These are phyloP conservation scores for Clohesyomyces aquaticus DNA, from an alignment of 495 filamentous ascomycete genomes.

Conservation along the genomic window DNA sequence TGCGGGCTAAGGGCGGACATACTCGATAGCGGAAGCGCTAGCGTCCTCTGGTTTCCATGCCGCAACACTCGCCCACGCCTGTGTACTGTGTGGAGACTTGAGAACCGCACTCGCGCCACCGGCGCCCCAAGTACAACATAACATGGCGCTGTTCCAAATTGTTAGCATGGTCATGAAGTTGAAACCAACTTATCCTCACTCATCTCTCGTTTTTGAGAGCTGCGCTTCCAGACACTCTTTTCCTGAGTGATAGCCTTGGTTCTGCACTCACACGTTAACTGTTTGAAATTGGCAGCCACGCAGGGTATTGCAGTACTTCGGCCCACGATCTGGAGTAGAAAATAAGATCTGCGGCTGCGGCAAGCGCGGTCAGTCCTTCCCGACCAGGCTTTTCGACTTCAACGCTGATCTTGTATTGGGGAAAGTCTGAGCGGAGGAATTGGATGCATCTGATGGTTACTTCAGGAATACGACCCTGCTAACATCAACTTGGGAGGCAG, in stretches of 20 bases:
- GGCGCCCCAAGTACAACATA: constrained; percentile 71
- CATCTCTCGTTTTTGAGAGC: constrained; percentile 48
- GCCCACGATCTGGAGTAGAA: constrained; percentile 76
- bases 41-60: constrained; percentile 43
- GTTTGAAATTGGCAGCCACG: not conserved
- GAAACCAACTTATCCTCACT: constrained; percentile 46
- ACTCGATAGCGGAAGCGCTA: constrained; percentile 60
- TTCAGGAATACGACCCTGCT: constrained; percentile 68
- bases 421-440: constrained; percentile 55
- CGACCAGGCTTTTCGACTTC: constrained; percentile 72
- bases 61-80: not conserved
- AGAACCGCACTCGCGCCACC: constrained; percentile 56
- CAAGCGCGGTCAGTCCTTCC: constrained; percentile 62
- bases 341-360: constrained; percentile 65
- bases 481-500: not conserved
- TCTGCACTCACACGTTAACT: not conserved
- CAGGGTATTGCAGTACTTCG: constrained; percentile 50
- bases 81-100: not conserved
- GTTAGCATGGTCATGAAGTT: not conserved
- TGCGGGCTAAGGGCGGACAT: constrained; percentile 45
- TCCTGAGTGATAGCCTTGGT: constrained; percentile 51
- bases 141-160: constrained; percentile 52
- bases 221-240: constrained; percentile 57
- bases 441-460: constrained; percentile 65
- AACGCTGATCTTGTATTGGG: constrained; percentile 61